Evolutionary conservation across 1,284 basidiomycete genomes (phyloP).

Genomic region (Mycosarcoma mackinlayi): DNA sequence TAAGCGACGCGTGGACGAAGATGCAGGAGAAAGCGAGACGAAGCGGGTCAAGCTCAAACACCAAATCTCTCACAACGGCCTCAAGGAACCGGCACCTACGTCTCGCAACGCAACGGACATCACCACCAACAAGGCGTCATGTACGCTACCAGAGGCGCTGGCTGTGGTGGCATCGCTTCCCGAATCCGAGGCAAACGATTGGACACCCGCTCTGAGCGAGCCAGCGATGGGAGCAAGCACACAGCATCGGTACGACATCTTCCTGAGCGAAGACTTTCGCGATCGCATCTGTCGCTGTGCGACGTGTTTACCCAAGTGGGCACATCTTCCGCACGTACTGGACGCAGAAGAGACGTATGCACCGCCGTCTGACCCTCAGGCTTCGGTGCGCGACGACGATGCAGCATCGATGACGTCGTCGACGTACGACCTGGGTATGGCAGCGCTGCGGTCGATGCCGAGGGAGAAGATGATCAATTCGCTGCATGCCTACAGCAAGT

Average conservation of each 20-base stretch:
- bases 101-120: neutral
- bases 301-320: constrained; percentile 45
- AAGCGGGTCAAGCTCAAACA: constrained; percentile 27
- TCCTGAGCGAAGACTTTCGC: constrained; percentile 66
- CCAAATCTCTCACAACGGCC: neutral
- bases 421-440: constrained; percentile 69
- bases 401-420: constrained; percentile 54
- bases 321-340: constrained; percentile 63
- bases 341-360: constrained; percentile 68
- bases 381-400: constrained; percentile 51
- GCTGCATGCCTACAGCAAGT: constrained; percentile 65
- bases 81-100: neutral
- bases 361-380: constrained; percentile 57
- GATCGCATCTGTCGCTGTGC: constrained; percentile 67
- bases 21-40: neutral
- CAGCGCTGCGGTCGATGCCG: constrained; percentile 67
- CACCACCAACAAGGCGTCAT: neutral
- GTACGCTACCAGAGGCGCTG: constrained; percentile 26
- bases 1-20: constrained; percentile 30
- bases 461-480: constrained; percentile 69
- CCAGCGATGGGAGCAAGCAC: neutral
- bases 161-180: constrained; percentile 13
- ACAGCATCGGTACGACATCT: constrained; percentile 59
- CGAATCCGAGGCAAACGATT: constrained; percentile 31
- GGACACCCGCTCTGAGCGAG: constrained; percentile 32